Conservation (phyloP, 768 basidiomycete species). For the Phaffia tasmanica region DNA sequence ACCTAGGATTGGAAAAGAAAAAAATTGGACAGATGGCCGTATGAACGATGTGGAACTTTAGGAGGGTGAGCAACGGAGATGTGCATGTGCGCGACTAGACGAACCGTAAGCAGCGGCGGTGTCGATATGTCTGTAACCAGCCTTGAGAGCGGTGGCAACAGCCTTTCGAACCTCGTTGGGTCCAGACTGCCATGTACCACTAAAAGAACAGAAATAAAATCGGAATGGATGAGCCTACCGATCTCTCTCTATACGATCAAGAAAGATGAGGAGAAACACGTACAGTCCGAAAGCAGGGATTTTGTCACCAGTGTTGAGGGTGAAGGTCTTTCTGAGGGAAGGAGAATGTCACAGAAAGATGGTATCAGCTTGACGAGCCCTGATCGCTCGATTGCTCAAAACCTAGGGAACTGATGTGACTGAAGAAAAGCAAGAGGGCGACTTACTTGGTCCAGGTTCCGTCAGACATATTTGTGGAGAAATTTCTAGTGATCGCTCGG, state of each 20-base stretch:
- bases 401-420: not conserved
- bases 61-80: constrained; percentile 2
- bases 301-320: constrained; percentile 61
- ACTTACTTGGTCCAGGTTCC: not conserved
- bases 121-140: constrained; percentile 56
- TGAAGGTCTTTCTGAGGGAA: constrained; percentile 35
- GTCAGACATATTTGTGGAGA: not conserved
- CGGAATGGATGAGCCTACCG: not conserved
- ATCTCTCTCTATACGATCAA: not conserved
- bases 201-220: not conserved
- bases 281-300: constrained; percentile 62
- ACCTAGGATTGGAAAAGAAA: constrained; percentile 36
- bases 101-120: constrained; percentile 54
- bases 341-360: not conserved
- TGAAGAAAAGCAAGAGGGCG: not conserved
- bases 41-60: constrained; percentile 11
- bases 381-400: not conserved
- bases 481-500: too few relatives aligned
- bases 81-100: not conserved
- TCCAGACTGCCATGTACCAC: constrained; percentile 16
- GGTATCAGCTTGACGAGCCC: not conserved
- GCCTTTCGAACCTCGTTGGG: constrained; percentile 63
- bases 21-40: constrained; percentile 28
- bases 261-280: not conserved
- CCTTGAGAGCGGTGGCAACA: constrained; percentile 59